Evolutionary conservation across 1,139 yeast species (phyloP).

Genomic region (Spathaspora sp.): DNA sequence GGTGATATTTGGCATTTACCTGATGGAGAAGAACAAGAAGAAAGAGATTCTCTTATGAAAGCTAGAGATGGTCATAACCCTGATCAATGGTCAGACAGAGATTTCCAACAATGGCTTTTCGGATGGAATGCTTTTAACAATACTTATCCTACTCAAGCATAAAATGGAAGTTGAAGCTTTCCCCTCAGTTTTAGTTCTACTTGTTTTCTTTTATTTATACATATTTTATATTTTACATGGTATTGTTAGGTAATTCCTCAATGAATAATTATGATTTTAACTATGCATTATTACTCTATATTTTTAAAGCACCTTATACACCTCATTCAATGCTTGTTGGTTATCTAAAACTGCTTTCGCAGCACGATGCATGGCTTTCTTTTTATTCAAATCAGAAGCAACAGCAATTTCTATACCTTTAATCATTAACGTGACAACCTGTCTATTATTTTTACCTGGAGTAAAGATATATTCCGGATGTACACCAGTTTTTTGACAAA

Average conservation of each 20-base stretch:
- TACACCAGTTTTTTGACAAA: slow-evolving; percentile 39
- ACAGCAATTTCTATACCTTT: slow-evolving; percentile 36
- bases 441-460: slow-evolving; percentile 27
- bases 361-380: slow-evolving; percentile 46
- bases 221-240: neutral
- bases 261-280: neutral
- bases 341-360: slow-evolving; percentile 46
- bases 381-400: slow-evolving; percentile 43
- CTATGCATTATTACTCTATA: neutral
- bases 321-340: slow-evolving; percentile 24
- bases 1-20: slow-evolving; percentile 24
- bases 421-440: slow-evolving; percentile 38
- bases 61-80: slow-evolving; percentile 13
- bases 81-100: slow-evolving; percentile 15
- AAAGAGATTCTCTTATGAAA: slow-evolving; percentile 17
- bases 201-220: slow-evolving; percentile 1
- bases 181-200: neutral
- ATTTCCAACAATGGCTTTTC: slow-evolving; percentile 15
- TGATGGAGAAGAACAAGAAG: slow-evolving; percentile 23
- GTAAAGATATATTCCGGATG: slow-evolving; percentile 41
- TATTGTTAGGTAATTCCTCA: neutral
- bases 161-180: neutral
- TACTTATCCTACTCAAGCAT: slow-evolving; percentile 4
- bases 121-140: slow-evolving; percentile 14
- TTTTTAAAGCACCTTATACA: slow-evolving; percentile 13